Evolutionary conservation across 192 early-diverging fungal genomes (phyloP), one percentile per base, ranked within the genome.

Genomic region (Entophlyctis luteolus): DNA sequence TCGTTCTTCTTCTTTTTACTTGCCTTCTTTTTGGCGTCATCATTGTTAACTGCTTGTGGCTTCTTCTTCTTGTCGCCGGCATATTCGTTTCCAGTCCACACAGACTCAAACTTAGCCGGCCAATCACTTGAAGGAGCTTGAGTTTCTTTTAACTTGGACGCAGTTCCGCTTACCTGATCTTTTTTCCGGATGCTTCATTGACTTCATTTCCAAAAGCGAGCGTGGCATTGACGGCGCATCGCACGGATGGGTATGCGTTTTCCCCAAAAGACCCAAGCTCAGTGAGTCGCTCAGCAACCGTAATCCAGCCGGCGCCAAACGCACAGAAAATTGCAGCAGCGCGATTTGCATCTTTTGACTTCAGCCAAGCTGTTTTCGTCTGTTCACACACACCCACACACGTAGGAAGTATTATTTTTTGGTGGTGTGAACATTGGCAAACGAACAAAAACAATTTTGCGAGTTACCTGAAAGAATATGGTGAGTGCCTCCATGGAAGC

Each of bases 31-130:
- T 18, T 32, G 32, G 10, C 50, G 22, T 55, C 49, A 20, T 27
- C 49, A 33, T 65, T 34, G 14, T 14, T 36, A 35, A 34, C 33
- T 10, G 33, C 28, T 20, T 57, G 3, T 23, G 20, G 20, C 39
- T 60, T 60, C 49, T 37, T 0, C 53, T 56, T 67, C 54, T 67
- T 67, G 16, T 67, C 52, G 2, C 53, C 65, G n/a, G 48, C 65
- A 29, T 55, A 67, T 31, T 32, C 53, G 35, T 29, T 67, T 12
- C 35, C 53, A 4, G 65, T 67, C 52, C 53, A 67, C 4, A 67
- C 27, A 3, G 65, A 3, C 54, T 67, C 65, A 10, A 67, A 38
- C 65, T 67, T 67, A 37, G 50, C 54, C 16, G 65, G 65, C 65
- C 65, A 67, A 23, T 67, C 53, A 27, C 62, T 65, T 8, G 28